Conservation (phyloP, 352 stramenopile species). For the Salisapilia sapeloensis region DNA sequence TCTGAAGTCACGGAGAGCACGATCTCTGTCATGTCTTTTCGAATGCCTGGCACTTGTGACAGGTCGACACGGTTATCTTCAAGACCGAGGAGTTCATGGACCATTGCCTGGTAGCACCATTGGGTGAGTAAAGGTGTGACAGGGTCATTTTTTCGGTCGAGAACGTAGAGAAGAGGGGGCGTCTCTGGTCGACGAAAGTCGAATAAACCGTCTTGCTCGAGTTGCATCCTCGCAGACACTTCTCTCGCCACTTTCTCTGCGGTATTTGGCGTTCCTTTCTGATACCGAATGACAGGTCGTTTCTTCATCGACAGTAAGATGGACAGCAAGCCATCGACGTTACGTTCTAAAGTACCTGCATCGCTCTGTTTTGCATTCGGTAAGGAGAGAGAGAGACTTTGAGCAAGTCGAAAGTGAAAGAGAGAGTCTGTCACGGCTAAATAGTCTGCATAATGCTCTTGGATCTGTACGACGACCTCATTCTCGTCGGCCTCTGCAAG, state of each 20-base stretch:
- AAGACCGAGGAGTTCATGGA: conserved; percentile 97
- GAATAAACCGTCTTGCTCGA: conserved; percentile 92
- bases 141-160: conserved; percentile 97
- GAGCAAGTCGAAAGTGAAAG: conserved; percentile 92
- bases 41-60: conserved; percentile 84
- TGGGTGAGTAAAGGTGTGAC: conserved; percentile 97
- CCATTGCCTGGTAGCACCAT: conserved; percentile 98
- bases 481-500: conserved; percentile 92
- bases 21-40: conserved; percentile 96
- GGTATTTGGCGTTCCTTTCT: conserved; percentile 82
- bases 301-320: conserved; percentile 94
- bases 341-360: conserved; percentile 91
- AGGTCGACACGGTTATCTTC: conserved; percentile 97
- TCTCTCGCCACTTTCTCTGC: conserved; percentile 89
- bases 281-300: conserved; percentile 92
- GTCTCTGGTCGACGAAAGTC: conserved; percentile 87
- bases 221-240: conserved; percentile 86
- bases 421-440: conserved; percentile 96
- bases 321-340: conserved; percentile 86
- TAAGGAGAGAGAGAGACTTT: too few relatives aligned
- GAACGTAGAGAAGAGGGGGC: conserved; percentile 81
- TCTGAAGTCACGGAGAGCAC: conserved; percentile 92
- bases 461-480: conserved; percentile 88
- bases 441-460: conserved; percentile 99
- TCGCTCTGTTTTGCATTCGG: too few relatives aligned